A percentile compares a stretch with the other conserved stretches of the same genome.
These are phyloP conservation scores for Aspergillus latus DNA, from an alignment of 2,329 filamentous ascomycete species.

Conservation along the genomic window DNA sequence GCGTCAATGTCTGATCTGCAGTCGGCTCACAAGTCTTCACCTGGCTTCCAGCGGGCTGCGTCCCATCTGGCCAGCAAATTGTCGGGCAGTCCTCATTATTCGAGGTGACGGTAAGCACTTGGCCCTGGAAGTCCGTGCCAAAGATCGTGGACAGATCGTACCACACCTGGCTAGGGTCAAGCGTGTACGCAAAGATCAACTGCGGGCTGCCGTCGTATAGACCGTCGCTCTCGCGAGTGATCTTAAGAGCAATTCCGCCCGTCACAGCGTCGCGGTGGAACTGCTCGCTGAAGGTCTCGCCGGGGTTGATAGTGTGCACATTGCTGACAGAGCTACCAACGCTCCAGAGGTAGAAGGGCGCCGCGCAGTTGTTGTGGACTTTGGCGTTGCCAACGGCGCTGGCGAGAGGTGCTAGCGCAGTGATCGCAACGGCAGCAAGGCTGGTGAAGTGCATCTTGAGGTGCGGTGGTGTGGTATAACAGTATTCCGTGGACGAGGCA, in stretches of 20 bases:
- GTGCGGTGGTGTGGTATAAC: not conserved
- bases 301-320: slow-evolving; percentile 32
- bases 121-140: slow-evolving; percentile 42
- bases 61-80: slow-evolving; percentile 36
- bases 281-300: slow-evolving; percentile 35
- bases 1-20: slow-evolving; percentile 30
- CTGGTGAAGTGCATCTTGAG: slow-evolving; percentile 36
- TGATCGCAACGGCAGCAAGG: slow-evolving; percentile 30
- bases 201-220: slow-evolving; percentile 39
- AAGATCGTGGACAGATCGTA: slow-evolving; percentile 48
- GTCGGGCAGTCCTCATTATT: slow-evolving; percentile 25
- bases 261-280: slow-evolving; percentile 37
- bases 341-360: slow-evolving; percentile 41
- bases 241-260: slow-evolving; percentile 46
- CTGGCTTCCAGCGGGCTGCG: slow-evolving; percentile 32
- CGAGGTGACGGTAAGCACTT: slow-evolving; percentile 26
- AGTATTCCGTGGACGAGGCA: not conserved
- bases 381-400: slow-evolving; percentile 38
- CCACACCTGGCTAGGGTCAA: slow-evolving; percentile 38
- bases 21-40: slow-evolving; percentile 29
- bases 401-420: slow-evolving; percentile 34
- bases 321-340: slow-evolving; percentile 37
- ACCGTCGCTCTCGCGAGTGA: slow-evolving; percentile 38
- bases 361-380: slow-evolving; percentile 41
- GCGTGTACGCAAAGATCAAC: slow-evolving; percentile 44